Evolutionary conservation across 805 yeast genomes (phyloP).

Genomic region (Saccharomycopsis fermentans): DNA sequence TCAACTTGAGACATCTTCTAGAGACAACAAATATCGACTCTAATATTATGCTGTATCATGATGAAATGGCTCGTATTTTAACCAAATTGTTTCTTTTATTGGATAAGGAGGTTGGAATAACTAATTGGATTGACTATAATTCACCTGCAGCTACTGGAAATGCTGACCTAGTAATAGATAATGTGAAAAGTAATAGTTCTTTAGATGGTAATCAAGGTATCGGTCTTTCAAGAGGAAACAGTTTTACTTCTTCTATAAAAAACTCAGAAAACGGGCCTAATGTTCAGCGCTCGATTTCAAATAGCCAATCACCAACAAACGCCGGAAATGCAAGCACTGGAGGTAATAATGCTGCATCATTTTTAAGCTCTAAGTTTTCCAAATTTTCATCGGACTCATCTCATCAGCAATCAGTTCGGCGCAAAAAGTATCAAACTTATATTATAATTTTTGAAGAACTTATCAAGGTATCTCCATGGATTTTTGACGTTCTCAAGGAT

Average conservation of each 20-base stretch:
- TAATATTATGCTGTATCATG: constrained; percentile 35
- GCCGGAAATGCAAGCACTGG: background rate
- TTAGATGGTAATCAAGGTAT: background rate
- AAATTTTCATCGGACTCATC: constrained; percentile 13
- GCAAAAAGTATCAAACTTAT: constrained; percentile 28
- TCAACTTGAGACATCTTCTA: constrained; percentile 10
- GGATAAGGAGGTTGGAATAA: constrained; percentile 50
- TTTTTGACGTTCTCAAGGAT: constrained; percentile 34
- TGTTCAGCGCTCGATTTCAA: background rate
- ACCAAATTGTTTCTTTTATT: constrained; percentile 45
- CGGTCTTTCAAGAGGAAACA: constrained; percentile 1
- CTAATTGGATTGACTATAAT: constrained; percentile 22
- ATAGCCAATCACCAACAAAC: background rate
- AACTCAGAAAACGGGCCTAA: background rate
- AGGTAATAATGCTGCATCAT: background rate
- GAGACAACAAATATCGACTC: constrained; percentile 12
- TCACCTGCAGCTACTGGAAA: constrained; percentile 23
- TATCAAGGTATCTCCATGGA: constrained; percentile 68
- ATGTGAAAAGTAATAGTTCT: constrained; percentile 21
- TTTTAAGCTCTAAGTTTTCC: background rate
- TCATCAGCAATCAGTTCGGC: constrained; percentile 7
- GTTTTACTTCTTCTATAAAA: background rate
- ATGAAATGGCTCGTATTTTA: constrained; percentile 55
- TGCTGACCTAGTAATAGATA: constrained; percentile 25
- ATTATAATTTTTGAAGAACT: constrained; percentile 59